Evolutionary conservation across 2,329 filamentous ascomycete species (phyloP), one percentile per base, ranked within the genome.

Genomic region (Epichloe brachyelytri): DNA sequence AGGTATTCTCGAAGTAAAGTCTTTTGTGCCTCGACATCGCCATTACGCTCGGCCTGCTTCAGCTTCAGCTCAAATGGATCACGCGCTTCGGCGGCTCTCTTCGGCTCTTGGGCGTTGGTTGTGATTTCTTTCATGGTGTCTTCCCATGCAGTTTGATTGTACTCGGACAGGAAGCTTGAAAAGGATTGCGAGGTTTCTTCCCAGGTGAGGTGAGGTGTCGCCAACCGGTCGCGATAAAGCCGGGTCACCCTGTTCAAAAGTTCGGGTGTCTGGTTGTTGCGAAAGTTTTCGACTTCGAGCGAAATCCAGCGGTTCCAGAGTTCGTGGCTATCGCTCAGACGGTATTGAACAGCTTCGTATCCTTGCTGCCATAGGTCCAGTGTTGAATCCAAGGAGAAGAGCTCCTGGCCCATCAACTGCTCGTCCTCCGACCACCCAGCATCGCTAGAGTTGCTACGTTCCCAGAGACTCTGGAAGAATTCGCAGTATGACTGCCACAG

Each of bases 221-320:
- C 71, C 5, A 94, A 73, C 41, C 88, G 80, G 58, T 85, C 77
- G 56, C 81, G 74, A 65, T 85, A 91, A 43, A 88, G 75, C 46
- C 79, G 76, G 30, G 80, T 81, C 59, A 91, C 78, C 60, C 79
- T 78, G 54, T 78, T 75, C 15, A 87, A 72, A 64, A 78, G 72
- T 62, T 78, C 69, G 59, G 75, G 61, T 57, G 78, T 76, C 58
- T 71, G 66, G 49, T 76, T 70, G 68, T 71, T 72, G 26, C 71
- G 74, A 19, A 90, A 74, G 57, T 86, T 78, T 57, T 86, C 79
- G 63, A 85, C 74, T 63, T 89, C 76, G 45, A 88, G 76, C 50
- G 82, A 79, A 43, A 88, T 74, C 76, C 86, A 91, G 56, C 83
- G 80, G 62, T 90, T 79, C 87, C 87, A 94, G 11, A 93, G 75